phyloP scores from a whole-genome alignment of 1,139 yeast species.

The Candida tropicalis region DNA sequence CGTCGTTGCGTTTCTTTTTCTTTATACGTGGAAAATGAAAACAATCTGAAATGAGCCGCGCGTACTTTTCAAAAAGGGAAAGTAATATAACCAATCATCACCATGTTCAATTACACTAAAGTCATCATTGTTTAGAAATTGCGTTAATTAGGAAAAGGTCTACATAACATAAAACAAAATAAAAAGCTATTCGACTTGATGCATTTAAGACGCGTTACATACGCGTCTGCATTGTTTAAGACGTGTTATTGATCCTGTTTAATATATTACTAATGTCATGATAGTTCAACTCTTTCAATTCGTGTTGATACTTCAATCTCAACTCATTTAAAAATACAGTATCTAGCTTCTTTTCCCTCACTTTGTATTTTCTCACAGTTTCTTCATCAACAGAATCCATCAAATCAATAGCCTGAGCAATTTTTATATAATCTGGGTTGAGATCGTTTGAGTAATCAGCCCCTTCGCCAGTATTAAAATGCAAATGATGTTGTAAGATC shows the following conservation, averaged over 20 bases:
- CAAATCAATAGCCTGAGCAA: slow-evolving; percentile 44
- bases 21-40: slow-evolving; percentile 2
- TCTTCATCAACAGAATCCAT: slow-evolving; percentile 30
- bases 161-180: too few relatives aligned
- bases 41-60: slow-evolving; percentile 2
- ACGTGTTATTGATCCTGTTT: slow-evolving; percentile 24
- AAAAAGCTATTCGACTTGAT: too few relatives aligned
- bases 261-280: slow-evolving; percentile 36
- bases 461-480: slow-evolving; percentile 14
- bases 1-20: too few relatives aligned
- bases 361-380: slow-evolving; percentile 22
- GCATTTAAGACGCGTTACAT: not conserved
- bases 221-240: slow-evolving; percentile 14
- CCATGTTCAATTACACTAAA: not conserved
- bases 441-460: slow-evolving; percentile 25
- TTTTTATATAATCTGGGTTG: slow-evolving; percentile 32
- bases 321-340: slow-evolving; percentile 17
- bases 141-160: not conserved
- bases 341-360: not conserved
- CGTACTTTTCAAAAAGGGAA: not conserved
- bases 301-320: slow-evolving; percentile 26
- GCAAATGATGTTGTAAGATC: slow-evolving; percentile 30
- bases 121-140: not conserved
- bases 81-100: not conserved
- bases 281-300: slow-evolving; percentile 32